Evolutionary conservation across 1,284 basidiomycete species (phyloP), one percentile per base, ranked within the genome.

Genomic region (Apiotrichum gracile): DNA sequence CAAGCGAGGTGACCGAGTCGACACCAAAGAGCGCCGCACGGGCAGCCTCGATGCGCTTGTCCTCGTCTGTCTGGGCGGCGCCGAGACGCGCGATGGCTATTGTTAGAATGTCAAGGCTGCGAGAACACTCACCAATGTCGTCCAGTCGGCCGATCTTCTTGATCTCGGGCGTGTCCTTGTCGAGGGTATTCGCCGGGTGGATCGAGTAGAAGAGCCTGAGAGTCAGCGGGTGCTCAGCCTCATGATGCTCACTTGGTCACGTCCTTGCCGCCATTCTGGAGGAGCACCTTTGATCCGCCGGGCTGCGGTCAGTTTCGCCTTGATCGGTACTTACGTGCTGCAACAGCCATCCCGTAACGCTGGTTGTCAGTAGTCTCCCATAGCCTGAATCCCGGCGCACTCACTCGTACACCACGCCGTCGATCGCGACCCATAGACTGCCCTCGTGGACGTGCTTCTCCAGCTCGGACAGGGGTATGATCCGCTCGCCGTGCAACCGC

Each of bases 321-420:
- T n/a, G 13, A 31, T 25, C 25, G 7, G 21, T 3, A 55, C 59
- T 39, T 31, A 62, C 61, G 47, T 66, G 64, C 4, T 29, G 24
- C 16, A 50, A 41, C 12, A 64, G 33, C 37, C 68, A 70, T 17
- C 61, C 60, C 10, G 64, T 61, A 2, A 68, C 63, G 29, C 65
- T 67, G 49, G n/a, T 3, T 1, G 31, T 62, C 50, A 61, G 60
- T 55, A 4, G 6, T 3, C 37, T 17, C 16, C 41, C 37, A 21
- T 2, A 12, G 8, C 17, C n/a, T 27, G 13, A 31, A 31, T 5
- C 1, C 26, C 37, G 21, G 14, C 19, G 7, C 5, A 61, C 66
- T 57, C 57, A 67, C 66, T 68, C 64, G 49, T 63, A 70, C 0
- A 70, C 69, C 19, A 55, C 54, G 12, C 66, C 66, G 35, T 70